These are phyloP conservation scores for Epicoccum nigrum DNA, from an alignment of 2,329 filamentous ascomycete genomes.

Conservation along the genomic window DNA sequence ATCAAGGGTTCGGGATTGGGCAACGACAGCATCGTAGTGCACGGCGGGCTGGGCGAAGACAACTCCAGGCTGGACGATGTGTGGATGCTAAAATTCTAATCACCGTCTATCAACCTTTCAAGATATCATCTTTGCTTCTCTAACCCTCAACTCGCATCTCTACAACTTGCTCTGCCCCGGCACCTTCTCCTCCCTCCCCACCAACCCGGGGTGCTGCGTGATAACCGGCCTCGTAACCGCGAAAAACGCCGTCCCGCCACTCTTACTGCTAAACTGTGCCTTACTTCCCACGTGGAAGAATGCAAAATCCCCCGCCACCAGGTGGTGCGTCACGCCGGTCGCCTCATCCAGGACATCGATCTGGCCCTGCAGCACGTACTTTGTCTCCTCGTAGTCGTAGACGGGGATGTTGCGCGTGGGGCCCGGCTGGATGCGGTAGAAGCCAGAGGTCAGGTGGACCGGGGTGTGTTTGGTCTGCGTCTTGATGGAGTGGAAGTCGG, in stretches of 20 bases:
- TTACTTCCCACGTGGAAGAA: constrained; percentile 36
- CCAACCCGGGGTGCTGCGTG: constrained; percentile 25
- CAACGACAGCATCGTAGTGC: constrained; percentile 52
- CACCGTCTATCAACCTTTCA: not conserved
- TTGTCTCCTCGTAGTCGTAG: constrained; percentile 36
- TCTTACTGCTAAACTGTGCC: constrained; percentile 33
- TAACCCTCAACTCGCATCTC: too few relatives aligned
- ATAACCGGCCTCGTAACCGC: constrained; percentile 31
- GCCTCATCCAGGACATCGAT: constrained; percentile 36
- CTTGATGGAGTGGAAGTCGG: constrained; percentile 36
- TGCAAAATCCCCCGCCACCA: constrained; percentile 34
- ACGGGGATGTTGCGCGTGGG: constrained; percentile 25
- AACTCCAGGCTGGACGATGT: constrained; percentile 60
- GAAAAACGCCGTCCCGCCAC: constrained; percentile 30
- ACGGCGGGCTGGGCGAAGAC: constrained; percentile 59
- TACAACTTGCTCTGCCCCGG: constrained; percentile 1
- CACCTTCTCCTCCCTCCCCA: constrained; percentile 28
- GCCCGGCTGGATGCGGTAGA: constrained; percentile 34
- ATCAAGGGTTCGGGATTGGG: constrained; percentile 29
- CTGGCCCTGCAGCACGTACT: constrained; percentile 33
- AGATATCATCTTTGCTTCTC: too few relatives aligned
- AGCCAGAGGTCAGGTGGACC: constrained; percentile 33
- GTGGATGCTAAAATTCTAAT: constrained; percentile 52
- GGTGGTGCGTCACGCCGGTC: constrained; percentile 31
- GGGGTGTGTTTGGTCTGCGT: constrained; percentile 31